Percentiles rank a stretch among this genome's conserved stretches.
phyloP scores from a whole-genome alignment of 495 filamentous ascomycete genomes.

The Neurospora hispaniola region DNA sequence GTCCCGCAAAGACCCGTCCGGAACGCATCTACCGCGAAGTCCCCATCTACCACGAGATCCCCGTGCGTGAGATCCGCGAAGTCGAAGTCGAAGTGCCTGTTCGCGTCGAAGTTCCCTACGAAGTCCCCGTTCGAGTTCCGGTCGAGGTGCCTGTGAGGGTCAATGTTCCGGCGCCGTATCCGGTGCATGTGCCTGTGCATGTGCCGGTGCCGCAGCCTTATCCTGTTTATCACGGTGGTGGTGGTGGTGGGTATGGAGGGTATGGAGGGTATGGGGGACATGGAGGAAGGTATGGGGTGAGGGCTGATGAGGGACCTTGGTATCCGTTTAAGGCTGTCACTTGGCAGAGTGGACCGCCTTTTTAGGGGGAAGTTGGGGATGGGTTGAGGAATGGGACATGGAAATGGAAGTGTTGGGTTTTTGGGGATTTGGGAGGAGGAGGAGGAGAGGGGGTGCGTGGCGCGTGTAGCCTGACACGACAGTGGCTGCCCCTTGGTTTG shows the following conservation, averaged over 20 bases:
- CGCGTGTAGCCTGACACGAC: background rate
- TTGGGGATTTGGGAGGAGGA: background rate
- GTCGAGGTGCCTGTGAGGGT: background rate
- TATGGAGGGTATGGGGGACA: background rate
- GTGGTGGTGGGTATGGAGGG: background rate
- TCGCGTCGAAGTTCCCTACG: background rate
- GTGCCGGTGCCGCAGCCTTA: background rate
- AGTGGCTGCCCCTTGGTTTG: background rate
- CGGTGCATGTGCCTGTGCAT: background rate
- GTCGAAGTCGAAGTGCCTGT: background rate
- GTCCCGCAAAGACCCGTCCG: background rate
- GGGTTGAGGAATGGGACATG: too few species aligned
- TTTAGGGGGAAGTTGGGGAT: background rate
- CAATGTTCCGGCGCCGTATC: background rate
- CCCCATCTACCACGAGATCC: background rate
- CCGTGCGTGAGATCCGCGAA: background rate
- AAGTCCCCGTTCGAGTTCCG: background rate
- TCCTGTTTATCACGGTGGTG: background rate
- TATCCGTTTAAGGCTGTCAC: background rate
- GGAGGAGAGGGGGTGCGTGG: background rate
- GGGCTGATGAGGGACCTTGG: background rate
- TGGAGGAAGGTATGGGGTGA: background rate
- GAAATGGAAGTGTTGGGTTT: background rate
- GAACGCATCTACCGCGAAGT: background rate
- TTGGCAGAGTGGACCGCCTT: background rate